Conservation (phyloP, 352 stramenopile species). For the Phytophthora nicotianae region DNA sequence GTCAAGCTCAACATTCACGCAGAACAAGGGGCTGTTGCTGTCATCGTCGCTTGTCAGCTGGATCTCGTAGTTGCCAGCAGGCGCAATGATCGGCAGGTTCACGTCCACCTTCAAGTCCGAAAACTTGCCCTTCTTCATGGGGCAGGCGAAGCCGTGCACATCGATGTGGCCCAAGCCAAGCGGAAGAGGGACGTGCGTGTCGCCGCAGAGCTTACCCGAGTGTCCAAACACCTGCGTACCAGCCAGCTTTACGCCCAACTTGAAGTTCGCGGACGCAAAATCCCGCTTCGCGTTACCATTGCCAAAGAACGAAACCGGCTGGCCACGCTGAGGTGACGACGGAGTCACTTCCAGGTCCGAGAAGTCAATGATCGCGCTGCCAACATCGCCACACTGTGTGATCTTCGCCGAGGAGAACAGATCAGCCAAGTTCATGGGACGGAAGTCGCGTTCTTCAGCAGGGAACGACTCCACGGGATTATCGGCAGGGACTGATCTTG, state of each 20-base stretch:
- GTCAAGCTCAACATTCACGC: conserved; percentile 79
- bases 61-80: conserved; percentile 84
- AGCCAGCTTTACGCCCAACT: conserved; percentile 74
- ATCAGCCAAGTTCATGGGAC: conserved; percentile 35
- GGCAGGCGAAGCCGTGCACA: conserved; percentile 80
- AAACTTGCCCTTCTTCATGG: conserved; percentile 65
- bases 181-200: conserved; percentile 80
- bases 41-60: conserved; percentile 64
- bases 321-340: conserved; percentile 68
- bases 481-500: conserved; percentile 17
- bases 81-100: conserved; percentile 83
- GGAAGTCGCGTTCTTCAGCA: conserved; percentile 34
- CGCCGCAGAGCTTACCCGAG: conserved; percentile 73
- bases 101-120: conserved; percentile 79
- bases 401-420: conserved; percentile 77
- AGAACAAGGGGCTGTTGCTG: conserved; percentile 61
- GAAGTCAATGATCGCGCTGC: conserved; percentile 68
- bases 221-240: conserved; percentile 77
- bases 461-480: conserved; percentile 36
- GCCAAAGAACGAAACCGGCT: conserved; percentile 74
- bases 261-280: conserved; percentile 69
- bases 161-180: conserved; percentile 87
- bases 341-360: conserved; percentile 71
- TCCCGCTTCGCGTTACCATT: conserved; percentile 72
- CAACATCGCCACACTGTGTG: conserved; percentile 77